Percentiles rank a stretch among this genome's conserved stretches.
These are phyloP conservation scores for Fusarium sp. DNA, from an alignment of 2,329 filamentous ascomycete genomes.

Conservation along the genomic window DNA sequence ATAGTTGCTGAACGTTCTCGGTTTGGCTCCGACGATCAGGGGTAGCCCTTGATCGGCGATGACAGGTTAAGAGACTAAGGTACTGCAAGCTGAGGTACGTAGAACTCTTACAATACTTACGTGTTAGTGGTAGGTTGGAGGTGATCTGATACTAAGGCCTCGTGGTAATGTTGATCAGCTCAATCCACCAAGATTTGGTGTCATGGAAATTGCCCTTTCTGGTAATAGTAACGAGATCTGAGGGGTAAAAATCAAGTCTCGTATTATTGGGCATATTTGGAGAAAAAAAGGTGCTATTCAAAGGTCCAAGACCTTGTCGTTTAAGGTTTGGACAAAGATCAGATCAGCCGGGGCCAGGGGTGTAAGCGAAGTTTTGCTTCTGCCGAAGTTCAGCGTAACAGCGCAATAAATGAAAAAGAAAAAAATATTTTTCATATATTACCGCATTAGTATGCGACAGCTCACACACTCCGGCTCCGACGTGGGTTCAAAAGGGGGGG, in stretches of 20 bases:
- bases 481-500: not conserved
- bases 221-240: conserved; percentile 8
- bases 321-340: conserved; percentile 36
- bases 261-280: not conserved
- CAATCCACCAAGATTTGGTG: not conserved
- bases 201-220: not conserved
- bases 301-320: conserved; percentile 12
- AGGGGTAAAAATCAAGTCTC: not conserved
- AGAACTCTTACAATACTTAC: not conserved
- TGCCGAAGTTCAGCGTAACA: conserved; percentile 11
- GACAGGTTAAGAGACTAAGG: conserved; percentile 16
- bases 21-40: conserved; percentile 33
- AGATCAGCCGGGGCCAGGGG: conserved; percentile 32
- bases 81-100: conserved; percentile 22
- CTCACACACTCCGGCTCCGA: conserved; percentile 32
- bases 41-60: conserved; percentile 24
- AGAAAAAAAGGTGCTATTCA: not conserved
- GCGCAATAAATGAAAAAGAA: not conserved
- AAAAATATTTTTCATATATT: not conserved
- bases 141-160: conserved; percentile 2
- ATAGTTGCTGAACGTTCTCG: conserved; percentile 18
- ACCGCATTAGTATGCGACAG: conserved; percentile 15
- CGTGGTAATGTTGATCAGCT: not conserved
- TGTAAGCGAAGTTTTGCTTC: conserved; percentile 28
- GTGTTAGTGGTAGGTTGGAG: not conserved